A percentile compares a stretch with the other conserved stretches of the same genome.
phyloP scores from a whole-genome alignment of 768 basidiomycete species.

The Cystofilobasidium bisporidii region DNA sequence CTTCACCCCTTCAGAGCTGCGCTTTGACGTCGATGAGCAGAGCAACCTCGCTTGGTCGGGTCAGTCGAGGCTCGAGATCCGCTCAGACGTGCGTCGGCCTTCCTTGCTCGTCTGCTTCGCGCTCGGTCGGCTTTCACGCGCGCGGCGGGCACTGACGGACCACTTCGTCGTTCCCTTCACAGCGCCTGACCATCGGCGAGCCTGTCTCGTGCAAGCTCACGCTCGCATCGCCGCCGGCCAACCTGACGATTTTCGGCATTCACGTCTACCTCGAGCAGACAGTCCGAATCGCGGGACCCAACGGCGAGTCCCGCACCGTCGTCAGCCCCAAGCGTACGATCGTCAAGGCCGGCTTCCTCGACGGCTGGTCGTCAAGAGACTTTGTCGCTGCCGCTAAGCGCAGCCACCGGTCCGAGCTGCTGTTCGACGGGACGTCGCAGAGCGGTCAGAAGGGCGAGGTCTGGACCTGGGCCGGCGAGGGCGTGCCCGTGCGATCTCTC shows the following conservation, averaged over 20 bases:
- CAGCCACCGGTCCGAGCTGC: not conserved
- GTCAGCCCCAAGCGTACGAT: not conserved
- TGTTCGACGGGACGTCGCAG: conserved; percentile 8
- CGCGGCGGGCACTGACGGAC: not conserved
- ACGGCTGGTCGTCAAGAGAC: not conserved
- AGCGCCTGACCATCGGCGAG: conserved; percentile 11
- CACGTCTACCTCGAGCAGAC: conserved; percentile 20
- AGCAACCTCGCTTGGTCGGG: not conserved
- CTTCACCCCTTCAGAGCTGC: not conserved
- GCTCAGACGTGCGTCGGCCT: not conserved
- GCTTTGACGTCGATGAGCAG: conserved; percentile 10
- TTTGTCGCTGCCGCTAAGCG: conserved; percentile 4
- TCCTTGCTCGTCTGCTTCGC: not conserved
- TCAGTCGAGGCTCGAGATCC: conserved; percentile 7
- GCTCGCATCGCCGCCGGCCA: conserved; percentile 2
- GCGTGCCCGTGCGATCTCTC: not conserved
- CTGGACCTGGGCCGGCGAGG: conserved; percentile 13
- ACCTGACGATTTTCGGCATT: conserved; percentile 21
- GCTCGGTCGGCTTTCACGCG: not conserved
- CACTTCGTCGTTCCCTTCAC: too few relatives aligned
- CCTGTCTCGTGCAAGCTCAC: conserved; percentile 7
- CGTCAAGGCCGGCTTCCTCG: not conserved
- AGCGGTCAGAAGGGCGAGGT: conserved; percentile 8
- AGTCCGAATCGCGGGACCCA: not conserved
- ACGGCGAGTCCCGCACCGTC: conserved; percentile 1